Evolutionary conservation across 164 flowering plant genomes (phyloP), one percentile per base, ranked within the genome.

Genomic region (Saururus chinensis): DNA sequence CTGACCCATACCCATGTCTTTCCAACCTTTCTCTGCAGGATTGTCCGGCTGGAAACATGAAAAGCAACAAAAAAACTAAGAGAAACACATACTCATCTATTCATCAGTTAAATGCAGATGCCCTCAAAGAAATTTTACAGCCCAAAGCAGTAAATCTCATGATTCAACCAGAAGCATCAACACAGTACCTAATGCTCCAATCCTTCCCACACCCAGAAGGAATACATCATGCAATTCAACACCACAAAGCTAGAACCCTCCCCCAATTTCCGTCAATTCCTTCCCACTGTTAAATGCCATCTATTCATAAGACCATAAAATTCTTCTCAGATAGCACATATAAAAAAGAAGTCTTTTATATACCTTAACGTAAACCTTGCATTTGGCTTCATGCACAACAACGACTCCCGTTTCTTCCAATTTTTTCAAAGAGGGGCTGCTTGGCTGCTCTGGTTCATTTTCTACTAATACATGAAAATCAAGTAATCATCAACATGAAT

Each of bases 331-430:
- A 45, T 17, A 45, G 49, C 14, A 45, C 14, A 45, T 12, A 17
- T 8, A 8, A 45, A 12, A 45, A 12, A 17, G 2, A 45, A 17
- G 17, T 45, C 2, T 12, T 2, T 35, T 4, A 48, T 7, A 42
- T 79, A 91, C 97, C 97, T 95, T 89, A 54, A 95, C 83, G 77
- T 88, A 95, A 57, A 95, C 86, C 76, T 89, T 95, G 86, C 99
- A 95, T 72, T 87, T 95, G 75, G 86, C 89, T 77, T 95, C 93
- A 79, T 91, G 93, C 37, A 95, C 96, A 7, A 85, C 80, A 57
- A 67, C 40, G 63, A 91, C 67, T 53, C 99, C 97, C 76, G 83
- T 76, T 68, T 88, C 97, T 73, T 85, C 89, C 35, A 82, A 66
- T 73, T 80, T 95, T 69, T 91, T 87, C 48, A 95, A 70, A 40